Percentiles rank a stretch among this genome's conserved stretches.
Evolutionary conservation across 2,329 filamentous ascomycete genomes (phyloP).

Genomic region (Torrubiellomyces zombiae): DNA sequence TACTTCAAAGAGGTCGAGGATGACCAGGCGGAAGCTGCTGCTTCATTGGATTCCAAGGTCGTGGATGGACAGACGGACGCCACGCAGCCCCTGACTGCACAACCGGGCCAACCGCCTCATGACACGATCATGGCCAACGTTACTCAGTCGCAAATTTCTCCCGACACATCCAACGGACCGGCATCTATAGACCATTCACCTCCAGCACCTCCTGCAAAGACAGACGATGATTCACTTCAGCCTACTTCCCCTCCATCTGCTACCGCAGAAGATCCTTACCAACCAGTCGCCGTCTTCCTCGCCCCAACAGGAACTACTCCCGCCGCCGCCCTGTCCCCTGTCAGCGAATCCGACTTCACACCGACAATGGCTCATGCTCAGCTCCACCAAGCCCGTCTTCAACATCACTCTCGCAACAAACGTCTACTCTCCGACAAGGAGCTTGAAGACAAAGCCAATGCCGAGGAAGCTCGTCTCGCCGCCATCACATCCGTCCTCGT

Average conservation of each 20-base stretch:
- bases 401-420: conserved; percentile 48
- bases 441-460: conserved; percentile 50
- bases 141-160: no score
- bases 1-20: conserved; percentile 42
- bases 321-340: conserved; percentile 49
- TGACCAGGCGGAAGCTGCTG: background rate
- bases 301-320: conserved; percentile 62
- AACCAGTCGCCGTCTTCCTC: conserved; percentile 55
- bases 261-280: conserved; percentile 19
- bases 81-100: no score
- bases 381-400: conserved; percentile 53
- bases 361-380: conserved; percentile 63
- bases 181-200: no score
- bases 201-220: no score
- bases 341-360: conserved; percentile 60
- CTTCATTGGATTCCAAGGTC: no score
- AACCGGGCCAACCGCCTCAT: conserved; percentile 3
- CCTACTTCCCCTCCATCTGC: conserved; percentile 2
- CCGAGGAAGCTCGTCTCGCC: conserved; percentile 47
- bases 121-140: conserved; percentile 11
- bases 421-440: conserved; percentile 73
- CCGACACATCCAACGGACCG: conserved; percentile 2
- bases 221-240: no score
- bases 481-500: conserved; percentile 53
- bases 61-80: no score